Conservation (phyloP, 2,329 filamentous ascomycete species). For the Pseudogymnoascus sp. region DNA sequence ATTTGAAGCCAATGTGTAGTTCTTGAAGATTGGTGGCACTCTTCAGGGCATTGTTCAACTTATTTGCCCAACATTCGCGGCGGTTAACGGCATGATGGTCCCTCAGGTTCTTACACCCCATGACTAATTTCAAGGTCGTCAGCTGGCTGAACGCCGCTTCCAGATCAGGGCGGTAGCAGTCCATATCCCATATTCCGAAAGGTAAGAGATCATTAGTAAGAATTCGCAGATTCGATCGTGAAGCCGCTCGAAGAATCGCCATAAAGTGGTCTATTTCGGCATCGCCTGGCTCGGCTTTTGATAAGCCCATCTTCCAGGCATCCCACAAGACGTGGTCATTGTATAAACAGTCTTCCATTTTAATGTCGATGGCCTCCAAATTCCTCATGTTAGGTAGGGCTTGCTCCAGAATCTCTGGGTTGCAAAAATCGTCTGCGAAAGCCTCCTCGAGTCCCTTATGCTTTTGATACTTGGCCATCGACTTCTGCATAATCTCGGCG, state of each 20-base stretch:
- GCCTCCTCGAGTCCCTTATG: slow-evolving; percentile 25
- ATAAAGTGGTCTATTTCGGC: slow-evolving; percentile 2
- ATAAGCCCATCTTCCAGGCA: slow-evolving; percentile 1
- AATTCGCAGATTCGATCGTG: background rate
- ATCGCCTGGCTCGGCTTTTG: background rate
- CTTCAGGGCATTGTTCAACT: background rate
- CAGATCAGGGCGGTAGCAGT: background rate
- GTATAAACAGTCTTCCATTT: slow-evolving; percentile 7
- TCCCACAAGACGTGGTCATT: background rate
- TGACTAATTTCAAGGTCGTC: background rate
- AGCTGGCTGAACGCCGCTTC: background rate
- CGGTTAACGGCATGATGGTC: background rate
- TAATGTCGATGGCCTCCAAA: slow-evolving; percentile 19
- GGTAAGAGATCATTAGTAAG: background rate
- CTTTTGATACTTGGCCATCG: slow-evolving; percentile 25
- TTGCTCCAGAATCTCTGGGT: slow-evolving; percentile 13
- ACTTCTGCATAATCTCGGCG: slow-evolving; percentile 24
- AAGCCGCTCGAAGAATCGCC: slow-evolving; percentile 4
- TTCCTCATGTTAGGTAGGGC: slow-evolving; percentile 18
- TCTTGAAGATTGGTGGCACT: background rate
- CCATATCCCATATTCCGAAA: background rate
- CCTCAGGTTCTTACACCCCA: background rate
- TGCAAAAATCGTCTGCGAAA: slow-evolving; percentile 19
- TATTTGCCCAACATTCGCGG: background rate
- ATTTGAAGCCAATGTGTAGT: background rate